These are phyloP conservation scores for Sordaria brevicollis DNA, from an alignment of 495 filamentous ascomycete genomes.

Conservation along the genomic window DNA sequence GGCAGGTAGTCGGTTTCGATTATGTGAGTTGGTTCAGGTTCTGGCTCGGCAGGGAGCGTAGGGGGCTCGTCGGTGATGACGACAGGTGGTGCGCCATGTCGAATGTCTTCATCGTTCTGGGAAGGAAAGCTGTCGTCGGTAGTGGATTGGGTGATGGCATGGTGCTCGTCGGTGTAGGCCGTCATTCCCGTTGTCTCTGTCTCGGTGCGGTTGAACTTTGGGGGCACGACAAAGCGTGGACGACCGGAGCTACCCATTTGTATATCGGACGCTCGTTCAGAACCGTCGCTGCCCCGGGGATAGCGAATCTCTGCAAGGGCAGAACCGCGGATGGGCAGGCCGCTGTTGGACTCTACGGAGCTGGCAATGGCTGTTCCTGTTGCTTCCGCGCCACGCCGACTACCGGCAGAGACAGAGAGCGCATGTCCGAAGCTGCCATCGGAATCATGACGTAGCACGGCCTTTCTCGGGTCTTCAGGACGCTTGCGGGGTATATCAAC, in stretches of 20 bases:
- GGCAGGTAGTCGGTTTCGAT: conserved; percentile 41
- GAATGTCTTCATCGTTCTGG: conserved; percentile 14
- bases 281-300: conserved; percentile 17
- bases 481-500: conserved; percentile 35
- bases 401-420: conserved; percentile 68
- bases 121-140: conserved; percentile 24
- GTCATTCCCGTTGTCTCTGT: conserved; percentile 20
- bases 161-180: conserved; percentile 32
- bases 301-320: conserved; percentile 9
- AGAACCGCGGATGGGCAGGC: conserved; percentile 5
- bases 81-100: background rate
- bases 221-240: conserved; percentile 8
- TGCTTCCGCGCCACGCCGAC: conserved; percentile 32
- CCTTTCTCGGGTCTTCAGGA: background rate
- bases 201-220: conserved; percentile 18
- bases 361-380: conserved; percentile 7
- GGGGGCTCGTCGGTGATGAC: conserved; percentile 1
- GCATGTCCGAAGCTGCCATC: conserved; percentile 66
- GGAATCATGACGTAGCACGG: conserved; percentile 56
- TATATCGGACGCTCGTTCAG: conserved; percentile 26
- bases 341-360: conserved; percentile 22
- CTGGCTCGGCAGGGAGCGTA: background rate
- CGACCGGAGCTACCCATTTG: conserved; percentile 20
- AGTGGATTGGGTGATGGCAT: conserved; percentile 34
- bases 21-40: conserved; percentile 16